Base-by-base conservation (phyloP, 768 basidiomycete species). In the Tulasnella sp. region DNA sequence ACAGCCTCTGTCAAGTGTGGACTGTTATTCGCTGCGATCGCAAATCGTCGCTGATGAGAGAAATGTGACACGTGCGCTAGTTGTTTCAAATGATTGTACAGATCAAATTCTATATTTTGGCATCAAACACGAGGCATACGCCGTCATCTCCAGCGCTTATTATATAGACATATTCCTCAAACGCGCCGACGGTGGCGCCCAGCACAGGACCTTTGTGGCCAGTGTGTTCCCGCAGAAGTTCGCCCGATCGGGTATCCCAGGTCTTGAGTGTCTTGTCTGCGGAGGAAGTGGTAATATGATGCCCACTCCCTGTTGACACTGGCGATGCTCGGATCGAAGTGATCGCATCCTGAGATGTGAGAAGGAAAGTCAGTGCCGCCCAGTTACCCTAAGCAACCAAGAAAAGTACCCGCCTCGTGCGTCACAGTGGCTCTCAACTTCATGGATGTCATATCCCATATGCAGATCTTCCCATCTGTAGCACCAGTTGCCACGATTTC, bases 371-470 rank as follows among this genome's bases (percentile, higher is more conserved):
- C 45, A 49, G 29, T 11, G 17, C 23, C 49, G n/a, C 8, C 23
- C 23, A 4, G 19, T 23, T 29, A n/a, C 45, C 19, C 23, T 23
- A 15, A 24, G 34, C n/a, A n/a, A 15, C 19, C 24, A 1, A 27
- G n/a, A 24, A 30, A 42, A 15, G 50, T 43, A 74, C 80, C 53
- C 63, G 94, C 94, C 70, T 83, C 75, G 67, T 98, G 94, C 63
- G 85, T 76, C 4, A 96, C 73, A 13, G 88, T 92, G 17, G 85
- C 78, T 58, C 96, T 80, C 53, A 93, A 69, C 63, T 87, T 78
- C 78, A 89, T 89, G 24, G 90, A 94, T 51, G 78, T 78, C 44
- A 94, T 77, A 73, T 99, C 96, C 93, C 95, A 99, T 32, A 97
- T 83, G 66, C 88, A 91, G 17, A 84, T 86, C 68, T 91, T 94